Base-by-base conservation (phyloP, 2,329 filamentous ascomycete species). In the Fusarium bactridioides region DNA sequence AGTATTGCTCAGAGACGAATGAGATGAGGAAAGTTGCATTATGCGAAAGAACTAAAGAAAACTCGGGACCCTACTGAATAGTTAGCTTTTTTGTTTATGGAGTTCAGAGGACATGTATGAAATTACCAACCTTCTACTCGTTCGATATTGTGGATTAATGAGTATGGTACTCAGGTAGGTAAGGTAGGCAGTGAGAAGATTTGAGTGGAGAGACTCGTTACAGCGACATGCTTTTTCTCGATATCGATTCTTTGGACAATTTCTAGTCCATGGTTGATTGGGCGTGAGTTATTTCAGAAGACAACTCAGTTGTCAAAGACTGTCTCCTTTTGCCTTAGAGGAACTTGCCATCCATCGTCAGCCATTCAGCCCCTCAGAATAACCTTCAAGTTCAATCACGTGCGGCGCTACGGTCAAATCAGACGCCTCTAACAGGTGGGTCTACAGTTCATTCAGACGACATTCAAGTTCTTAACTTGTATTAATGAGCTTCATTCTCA, bases 351-450 rank as follows among this genome's bases (percentile, higher is more conserved):
- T 67, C 61, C 48, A 73, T 61, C 45, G 73, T 77, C 76, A 77
- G 73, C 76, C 72, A 77, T 73, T 73, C 70, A 67, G 74, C 76
- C 76, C 76, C 76, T 78, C 76, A 74, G 64, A 65, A 70, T 73
- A 55, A 71, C 70, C 68, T 67, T 73, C 61, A 61, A 64, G 53
- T 56, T 31, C 41, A 44, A 73, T 78, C 76, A 78, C 76, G 76
- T 78, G 76, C 75, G 51, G 47, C 59, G 15, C 44, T 37, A 59
- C 61, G 50, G 29, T 51, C 74, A 68, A 78, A 78, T 78, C 74
- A 78, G 61, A 71, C 41, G 40, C 53, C 37, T 60, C 31, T 25
- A n/a, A 37, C 33, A 23, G 57, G 73, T 76, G 76, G 76, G 69
- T 68, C 75, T 66, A 58, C 41, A 51, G 33, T 61, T 59, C 68